Evolutionary conservation across 257 asterid species (phyloP).

Genomic region (Galeopsis tetrahit): DNA sequence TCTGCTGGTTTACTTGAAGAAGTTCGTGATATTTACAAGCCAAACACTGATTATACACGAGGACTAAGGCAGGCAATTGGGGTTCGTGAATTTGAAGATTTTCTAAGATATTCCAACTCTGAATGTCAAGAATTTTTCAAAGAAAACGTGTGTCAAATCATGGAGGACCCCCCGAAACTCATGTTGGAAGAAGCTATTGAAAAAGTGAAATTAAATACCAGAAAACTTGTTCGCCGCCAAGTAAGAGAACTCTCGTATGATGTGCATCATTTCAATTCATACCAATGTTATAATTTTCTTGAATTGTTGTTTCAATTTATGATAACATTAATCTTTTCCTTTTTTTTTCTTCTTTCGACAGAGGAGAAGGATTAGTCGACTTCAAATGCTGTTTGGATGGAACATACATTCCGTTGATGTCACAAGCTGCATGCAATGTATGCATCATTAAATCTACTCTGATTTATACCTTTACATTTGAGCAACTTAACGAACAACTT

Average conservation of each 20-base stretch:
- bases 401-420: constrained; percentile 67
- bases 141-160: constrained; percentile 39
- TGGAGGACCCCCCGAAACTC: constrained; percentile 37
- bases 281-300: background rate
- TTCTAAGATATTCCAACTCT: constrained; percentile 47
- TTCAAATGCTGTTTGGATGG: constrained; percentile 85
- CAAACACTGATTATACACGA: constrained; percentile 75
- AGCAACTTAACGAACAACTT: background rate
- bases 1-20: constrained; percentile 75
- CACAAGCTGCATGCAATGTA: constrained; percentile 66
- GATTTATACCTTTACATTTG: background rate
- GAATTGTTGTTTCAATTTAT: background rate
- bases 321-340: background rate
- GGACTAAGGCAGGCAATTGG: constrained; percentile 95
- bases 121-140: constrained; percentile 41
- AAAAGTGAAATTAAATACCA: constrained; percentile 72
- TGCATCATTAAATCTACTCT: constrained; percentile 23
- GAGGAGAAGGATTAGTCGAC: constrained; percentile 75
- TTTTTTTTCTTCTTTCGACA: constrained; percentile 39
- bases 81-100: constrained; percentile 80
- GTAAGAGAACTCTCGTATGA: constrained; percentile 46
- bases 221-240: constrained; percentile 90
- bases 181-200: constrained; percentile 67
- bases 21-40: constrained; percentile 63
- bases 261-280: background rate